Evolutionary conservation across 1,284 basidiomycete species (phyloP).

Genomic region (Malassezia japonica): DNA sequence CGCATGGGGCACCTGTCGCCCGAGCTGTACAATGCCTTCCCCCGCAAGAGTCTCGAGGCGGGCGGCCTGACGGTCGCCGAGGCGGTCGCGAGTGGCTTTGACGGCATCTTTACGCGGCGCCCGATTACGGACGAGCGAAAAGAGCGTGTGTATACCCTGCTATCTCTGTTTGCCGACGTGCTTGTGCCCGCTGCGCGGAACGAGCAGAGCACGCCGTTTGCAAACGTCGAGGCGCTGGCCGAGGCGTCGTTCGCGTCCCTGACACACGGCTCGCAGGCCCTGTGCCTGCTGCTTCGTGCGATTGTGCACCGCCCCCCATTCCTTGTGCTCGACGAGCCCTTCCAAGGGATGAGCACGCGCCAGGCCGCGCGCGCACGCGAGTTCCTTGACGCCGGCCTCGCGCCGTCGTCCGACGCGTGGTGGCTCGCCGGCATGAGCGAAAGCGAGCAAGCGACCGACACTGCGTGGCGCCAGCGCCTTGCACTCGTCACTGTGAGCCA

Average conservation of each 20-base stretch:
- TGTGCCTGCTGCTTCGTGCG: constrained; percentile 39
- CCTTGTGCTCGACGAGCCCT: constrained; percentile 44
- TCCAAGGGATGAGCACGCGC: constrained; percentile 39
- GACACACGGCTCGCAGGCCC: constrained; percentile 32
- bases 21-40: constrained; percentile 83
- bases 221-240: constrained; percentile 13
- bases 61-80: constrained; percentile 38
- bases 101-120: constrained; percentile 32
- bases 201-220: neutral
- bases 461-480: constrained; percentile 14
- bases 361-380: constrained; percentile 26
- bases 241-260: constrained; percentile 19
- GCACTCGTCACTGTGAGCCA: constrained; percentile 41
- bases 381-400: constrained; percentile 23
- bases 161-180: constrained; percentile 25
- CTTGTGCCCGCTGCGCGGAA: constrained; percentile 8
- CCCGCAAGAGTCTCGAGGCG: constrained; percentile 46
- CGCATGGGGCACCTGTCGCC: constrained; percentile 66
- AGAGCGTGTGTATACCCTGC: constrained; percentile 17
- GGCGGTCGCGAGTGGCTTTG: constrained; percentile 35
- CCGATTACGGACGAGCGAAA: constrained; percentile 15
- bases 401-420: neutral
- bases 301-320: constrained; percentile 32
- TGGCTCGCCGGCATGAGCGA: constrained; percentile 1
- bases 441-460: constrained; percentile 12